These are phyloP conservation scores for Halophytophthora polymorphica DNA, from an alignment of 352 stramenopile species.

Conservation along the genomic window DNA sequence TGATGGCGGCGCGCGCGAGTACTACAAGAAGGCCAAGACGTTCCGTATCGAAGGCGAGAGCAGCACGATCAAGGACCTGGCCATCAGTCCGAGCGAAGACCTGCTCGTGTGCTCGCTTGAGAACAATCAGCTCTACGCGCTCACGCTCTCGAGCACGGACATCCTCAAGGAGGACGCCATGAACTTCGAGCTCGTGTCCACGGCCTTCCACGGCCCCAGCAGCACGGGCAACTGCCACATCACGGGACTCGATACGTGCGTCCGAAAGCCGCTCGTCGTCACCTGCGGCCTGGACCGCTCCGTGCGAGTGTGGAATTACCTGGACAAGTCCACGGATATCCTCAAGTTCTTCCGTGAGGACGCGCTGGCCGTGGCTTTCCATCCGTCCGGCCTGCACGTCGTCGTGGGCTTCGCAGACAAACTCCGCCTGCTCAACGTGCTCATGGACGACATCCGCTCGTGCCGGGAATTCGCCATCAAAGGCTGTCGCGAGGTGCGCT, in stretches of 20 bases:
- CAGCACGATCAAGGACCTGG: conserved; percentile 78
- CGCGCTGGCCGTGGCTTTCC: conserved; percentile 84
- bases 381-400: conserved; percentile 88
- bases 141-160: conserved; percentile 88
- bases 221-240: conserved; percentile 64
- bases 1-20: conserved; percentile 66
- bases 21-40: conserved; percentile 89
- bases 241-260: conserved; percentile 91
- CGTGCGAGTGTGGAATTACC: conserved; percentile 93
- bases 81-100: conserved; percentile 89
- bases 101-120: conserved; percentile 85
- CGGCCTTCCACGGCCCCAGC: conserved; percentile 83
- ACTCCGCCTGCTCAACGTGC: conserved; percentile 91
- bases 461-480: conserved; percentile 93
- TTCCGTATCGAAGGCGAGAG: conserved; percentile 86
- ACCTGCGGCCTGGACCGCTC: conserved; percentile 91
- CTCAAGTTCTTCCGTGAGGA: conserved; percentile 92
- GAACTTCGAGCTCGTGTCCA: conserved; percentile 91
- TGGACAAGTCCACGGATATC: conserved; percentile 90
- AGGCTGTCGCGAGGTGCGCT: conserved; percentile 87
- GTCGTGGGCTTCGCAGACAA: conserved; percentile 93
- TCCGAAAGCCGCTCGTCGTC: conserved; percentile 89
- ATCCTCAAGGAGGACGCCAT: conserved; percentile 93
- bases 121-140: conserved; percentile 89
- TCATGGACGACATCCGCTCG: conserved; percentile 92